Percentiles rank a stretch among this genome's conserved stretches.
phyloP scores from a whole-genome alignment of 768 basidiomycete species.

The Leucocoprinus sp. region DNA sequence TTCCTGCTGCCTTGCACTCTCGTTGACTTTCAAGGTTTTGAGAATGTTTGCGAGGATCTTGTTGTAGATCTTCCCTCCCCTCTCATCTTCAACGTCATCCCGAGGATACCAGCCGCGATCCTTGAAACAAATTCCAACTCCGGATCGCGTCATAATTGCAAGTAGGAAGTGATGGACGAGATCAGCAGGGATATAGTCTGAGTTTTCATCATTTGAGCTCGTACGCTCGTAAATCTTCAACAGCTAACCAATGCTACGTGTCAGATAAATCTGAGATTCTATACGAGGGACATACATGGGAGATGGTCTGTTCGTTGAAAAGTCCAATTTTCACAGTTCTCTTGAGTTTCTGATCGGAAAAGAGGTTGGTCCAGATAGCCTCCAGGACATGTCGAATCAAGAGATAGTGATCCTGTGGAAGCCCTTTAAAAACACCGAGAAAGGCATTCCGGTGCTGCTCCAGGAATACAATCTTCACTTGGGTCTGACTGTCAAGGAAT shows the following conservation, averaged over 20 bases:
- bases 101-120: constrained; percentile 90
- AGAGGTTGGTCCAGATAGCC: constrained; percentile 67
- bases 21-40: constrained; percentile 74
- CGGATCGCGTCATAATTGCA: constrained; percentile 73
- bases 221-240: constrained; percentile 66
- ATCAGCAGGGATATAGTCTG: constrained; percentile 61
- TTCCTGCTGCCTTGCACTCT: constrained; percentile 80
- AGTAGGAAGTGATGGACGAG: constrained; percentile 84
- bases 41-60: constrained; percentile 74
- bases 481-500: constrained; percentile 46
- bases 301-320: constrained; percentile 60
- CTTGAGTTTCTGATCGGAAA: constrained; percentile 66
- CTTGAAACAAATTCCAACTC: constrained; percentile 78
- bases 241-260: constrained; percentile 34
- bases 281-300: constrained; percentile 37
- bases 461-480: constrained; percentile 56
- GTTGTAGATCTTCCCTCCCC: constrained; percentile 57
- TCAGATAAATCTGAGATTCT: background rate
- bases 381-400: constrained; percentile 62
- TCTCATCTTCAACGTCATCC: constrained; percentile 38
- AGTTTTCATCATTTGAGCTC: constrained; percentile 36
- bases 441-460: constrained; percentile 65
- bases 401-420: constrained; percentile 56
- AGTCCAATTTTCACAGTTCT: constrained; percentile 62
- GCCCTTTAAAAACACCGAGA: constrained; percentile 63